phyloP scores from a whole-genome alignment of 2,329 filamentous ascomycete genomes.

The Sporothrix humicola region DNA sequence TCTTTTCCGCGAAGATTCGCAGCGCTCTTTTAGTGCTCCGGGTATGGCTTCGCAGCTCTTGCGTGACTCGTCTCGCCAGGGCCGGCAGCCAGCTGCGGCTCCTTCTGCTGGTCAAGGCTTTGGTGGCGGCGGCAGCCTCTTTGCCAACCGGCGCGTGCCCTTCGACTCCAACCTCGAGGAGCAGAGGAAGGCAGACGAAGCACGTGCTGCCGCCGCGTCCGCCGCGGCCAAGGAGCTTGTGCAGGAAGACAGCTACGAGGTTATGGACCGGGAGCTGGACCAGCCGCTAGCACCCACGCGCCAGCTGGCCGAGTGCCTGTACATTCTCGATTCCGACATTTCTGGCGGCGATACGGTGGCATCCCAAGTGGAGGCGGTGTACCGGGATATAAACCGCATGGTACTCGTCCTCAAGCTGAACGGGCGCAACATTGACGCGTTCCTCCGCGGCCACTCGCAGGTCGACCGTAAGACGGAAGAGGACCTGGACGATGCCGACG shows the following conservation, averaged over 20 bases:
- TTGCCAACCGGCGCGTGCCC: slow-evolving; percentile 48
- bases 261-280: slow-evolving; percentile 64
- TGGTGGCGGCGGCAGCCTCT: slow-evolving; percentile 21
- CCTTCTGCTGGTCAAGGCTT: slow-evolving; percentile 34
- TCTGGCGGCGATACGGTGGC: slow-evolving; percentile 63
- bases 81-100: slow-evolving; percentile 41
- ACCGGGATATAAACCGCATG: slow-evolving; percentile 89
- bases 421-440: slow-evolving; percentile 67
- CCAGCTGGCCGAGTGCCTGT: slow-evolving; percentile 69
- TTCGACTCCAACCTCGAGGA: slow-evolving; percentile 58
- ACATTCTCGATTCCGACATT: slow-evolving; percentile 53
- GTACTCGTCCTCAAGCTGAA: slow-evolving; percentile 91
- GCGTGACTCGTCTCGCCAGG: slow-evolving; percentile 46
- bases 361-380: slow-evolving; percentile 69
- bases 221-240: slow-evolving; percentile 65
- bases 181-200: slow-evolving; percentile 59
- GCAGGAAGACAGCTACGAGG: slow-evolving; percentile 72
- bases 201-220: slow-evolving; percentile 61
- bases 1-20: slow-evolving; percentile 59
- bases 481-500: slow-evolving; percentile 70
- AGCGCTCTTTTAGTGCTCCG: slow-evolving; percentile 65
- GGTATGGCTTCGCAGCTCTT: slow-evolving; percentile 63
- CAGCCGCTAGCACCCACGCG: slow-evolving; percentile 66
- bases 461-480: slow-evolving; percentile 59
- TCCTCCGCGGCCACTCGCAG: slow-evolving; percentile 70